Evolutionary conservation across 306 rosid species (phyloP).

Genomic region (Quercus cerris): DNA sequence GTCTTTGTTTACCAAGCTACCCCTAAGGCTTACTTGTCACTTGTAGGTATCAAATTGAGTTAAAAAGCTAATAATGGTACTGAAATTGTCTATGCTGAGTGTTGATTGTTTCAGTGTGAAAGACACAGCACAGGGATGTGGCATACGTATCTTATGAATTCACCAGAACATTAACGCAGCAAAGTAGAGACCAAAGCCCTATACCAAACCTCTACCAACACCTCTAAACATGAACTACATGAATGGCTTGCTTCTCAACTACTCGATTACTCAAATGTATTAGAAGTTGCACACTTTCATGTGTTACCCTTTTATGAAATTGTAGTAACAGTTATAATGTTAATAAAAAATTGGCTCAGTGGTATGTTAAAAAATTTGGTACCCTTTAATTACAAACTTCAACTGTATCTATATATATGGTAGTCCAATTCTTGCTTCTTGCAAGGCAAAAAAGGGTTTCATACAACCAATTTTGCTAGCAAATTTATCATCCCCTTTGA

Average conservation of each 20-base stretch:
- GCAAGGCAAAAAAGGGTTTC: neutral
- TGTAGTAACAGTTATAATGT: slow-evolving; percentile 8
- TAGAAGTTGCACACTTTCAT: slow-evolving; percentile 19
- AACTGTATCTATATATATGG: slow-evolving; percentile 37
- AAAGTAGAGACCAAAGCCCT: neutral
- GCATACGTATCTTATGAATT: no score
- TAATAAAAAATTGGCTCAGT: neutral
- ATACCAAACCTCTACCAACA: slow-evolving; percentile 39
- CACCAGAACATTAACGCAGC: neutral
- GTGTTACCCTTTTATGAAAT: slow-evolving; percentile 22
- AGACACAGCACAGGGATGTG: no score
- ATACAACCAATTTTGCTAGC: neutral
- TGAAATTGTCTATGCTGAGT: neutral
- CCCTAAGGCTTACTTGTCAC: neutral
- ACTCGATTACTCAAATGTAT: slow-evolving; percentile 11
- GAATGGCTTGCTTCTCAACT: slow-evolving; percentile 64
- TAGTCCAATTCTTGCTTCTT: neutral
- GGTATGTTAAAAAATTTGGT: neutral
- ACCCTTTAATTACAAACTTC: neutral
- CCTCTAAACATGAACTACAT: slow-evolving; percentile 28
- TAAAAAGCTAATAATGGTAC: neutral
- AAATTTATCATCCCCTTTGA: neutral
- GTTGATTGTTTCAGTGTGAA: neutral
- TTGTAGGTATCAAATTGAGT: neutral
- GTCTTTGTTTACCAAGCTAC: no score